Percentiles rank a stretch among this genome's conserved stretches.
These are phyloP conservation scores for Blastobotrys illinoisensis DNA, from an alignment of 1,139 yeast species.

Conservation along the genomic window DNA sequence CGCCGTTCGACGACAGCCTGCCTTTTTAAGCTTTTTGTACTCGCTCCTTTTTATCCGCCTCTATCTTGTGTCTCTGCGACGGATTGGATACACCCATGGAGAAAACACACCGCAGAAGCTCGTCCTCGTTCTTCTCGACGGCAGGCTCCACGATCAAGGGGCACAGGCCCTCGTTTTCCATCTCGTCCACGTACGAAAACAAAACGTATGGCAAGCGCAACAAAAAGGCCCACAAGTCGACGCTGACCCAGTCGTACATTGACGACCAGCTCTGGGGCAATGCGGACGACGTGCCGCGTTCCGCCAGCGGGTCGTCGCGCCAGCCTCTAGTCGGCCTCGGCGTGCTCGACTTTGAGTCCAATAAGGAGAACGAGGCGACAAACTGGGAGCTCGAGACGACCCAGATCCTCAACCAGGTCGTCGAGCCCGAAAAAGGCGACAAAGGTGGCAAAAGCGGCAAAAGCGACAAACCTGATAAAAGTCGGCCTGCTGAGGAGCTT, in stretches of 20 bases:
- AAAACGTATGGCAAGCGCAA: constrained; percentile 22
- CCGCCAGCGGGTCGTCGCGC: constrained; percentile 3
- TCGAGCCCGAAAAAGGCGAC: background rate
- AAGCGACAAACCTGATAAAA: too few species aligned
- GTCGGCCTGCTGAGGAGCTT: too few species aligned
- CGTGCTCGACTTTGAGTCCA: constrained; percentile 17
- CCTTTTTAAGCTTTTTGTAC: background rate
- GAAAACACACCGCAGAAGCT: background rate
- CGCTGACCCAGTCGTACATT: constrained; percentile 19
- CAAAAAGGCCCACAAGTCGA: constrained; percentile 16
- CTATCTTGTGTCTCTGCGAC: background rate
- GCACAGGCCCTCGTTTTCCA: background rate
- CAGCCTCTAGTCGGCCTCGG: constrained; percentile 19
- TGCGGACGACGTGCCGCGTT: background rate
- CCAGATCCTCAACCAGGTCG: constrained; percentile 16
- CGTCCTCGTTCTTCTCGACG: background rate
- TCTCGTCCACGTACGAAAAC: background rate
- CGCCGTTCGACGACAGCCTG: background rate
- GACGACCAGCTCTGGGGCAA: constrained; percentile 22
- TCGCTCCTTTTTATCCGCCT: background rate
- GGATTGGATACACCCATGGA: background rate
- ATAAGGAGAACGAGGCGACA: constrained; percentile 15
- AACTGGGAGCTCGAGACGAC: constrained; percentile 23
- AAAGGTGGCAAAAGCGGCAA: too few species aligned
- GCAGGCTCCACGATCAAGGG: background rate